phyloP scores from a whole-genome alignment of 176 grass and related monocot species.

The Saccharum spontaneum region DNA sequence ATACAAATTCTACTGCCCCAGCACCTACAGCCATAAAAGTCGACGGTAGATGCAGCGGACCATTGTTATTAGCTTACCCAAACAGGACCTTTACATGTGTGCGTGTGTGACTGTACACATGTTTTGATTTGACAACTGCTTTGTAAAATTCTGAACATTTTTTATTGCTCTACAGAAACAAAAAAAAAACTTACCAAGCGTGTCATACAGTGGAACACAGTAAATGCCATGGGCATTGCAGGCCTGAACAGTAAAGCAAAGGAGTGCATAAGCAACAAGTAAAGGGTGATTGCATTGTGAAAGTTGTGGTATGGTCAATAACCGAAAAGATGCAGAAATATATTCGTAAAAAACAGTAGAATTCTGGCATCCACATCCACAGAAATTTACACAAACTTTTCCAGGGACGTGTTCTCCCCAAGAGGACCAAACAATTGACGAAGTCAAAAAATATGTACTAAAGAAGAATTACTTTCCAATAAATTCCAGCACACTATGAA shows the following conservation, averaged over 20 bases:
- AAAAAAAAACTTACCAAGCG: constrained; percentile 67
- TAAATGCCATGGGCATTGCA: constrained; percentile 95
- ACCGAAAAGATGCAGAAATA: neutral
- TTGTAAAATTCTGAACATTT: constrained; percentile 9
- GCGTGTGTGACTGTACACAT: neutral
- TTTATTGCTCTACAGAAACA: neutral
- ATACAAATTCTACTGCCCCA: constrained; percentile 86
- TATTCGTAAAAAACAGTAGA: neutral
- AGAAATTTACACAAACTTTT: neutral
- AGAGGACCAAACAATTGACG: neutral
- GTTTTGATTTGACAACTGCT: constrained; percentile 19
- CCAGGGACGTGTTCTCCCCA: neutral
- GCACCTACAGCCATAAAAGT: constrained; percentile 59
- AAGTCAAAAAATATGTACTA: neutral
- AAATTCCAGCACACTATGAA: neutral
- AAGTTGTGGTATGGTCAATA: neutral
- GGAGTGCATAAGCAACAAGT: neutral
- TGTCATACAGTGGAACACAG: constrained; percentile 95
- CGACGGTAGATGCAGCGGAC: neutral
- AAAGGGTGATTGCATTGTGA: neutral
- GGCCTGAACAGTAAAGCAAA: constrained; percentile 55
- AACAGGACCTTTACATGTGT: neutral
- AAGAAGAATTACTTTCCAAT: neutral
- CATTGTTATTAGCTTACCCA: neutral
- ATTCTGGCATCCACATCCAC: neutral